These are phyloP conservation scores for Fragilaria crotonensis DNA, from an alignment of 108 stramenopile genomes.

Conservation along the genomic window DNA sequence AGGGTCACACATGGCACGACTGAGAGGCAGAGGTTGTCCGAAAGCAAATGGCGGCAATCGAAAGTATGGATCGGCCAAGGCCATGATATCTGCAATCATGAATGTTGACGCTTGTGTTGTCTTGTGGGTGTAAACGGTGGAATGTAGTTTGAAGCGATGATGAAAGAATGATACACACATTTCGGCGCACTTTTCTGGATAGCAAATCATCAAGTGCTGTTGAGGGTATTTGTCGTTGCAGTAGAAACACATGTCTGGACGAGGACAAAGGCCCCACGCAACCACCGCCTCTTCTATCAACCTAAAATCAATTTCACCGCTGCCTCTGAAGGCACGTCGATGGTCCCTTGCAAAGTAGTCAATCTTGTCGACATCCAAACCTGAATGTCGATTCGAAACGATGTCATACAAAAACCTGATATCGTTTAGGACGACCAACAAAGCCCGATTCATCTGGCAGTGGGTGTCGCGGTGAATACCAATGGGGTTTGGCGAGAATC, in stretches of 20 bases:
- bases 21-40: constrained; percentile 39
- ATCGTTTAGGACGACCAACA: constrained; percentile 38
- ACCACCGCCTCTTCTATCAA: constrained; percentile 66
- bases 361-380: constrained; percentile 91
- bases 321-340: constrained; percentile 22
- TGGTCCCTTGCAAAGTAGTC: constrained; percentile 89
- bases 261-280: constrained; percentile 48
- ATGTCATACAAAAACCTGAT: constrained; percentile 86
- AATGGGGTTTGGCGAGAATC: constrained; percentile 38
- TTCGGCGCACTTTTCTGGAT: constrained; percentile 67
- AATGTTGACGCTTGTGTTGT: constrained; percentile 51
- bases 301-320: constrained; percentile 33
- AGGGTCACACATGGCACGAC: constrained; percentile 44
- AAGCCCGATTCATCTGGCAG: constrained; percentile 30
- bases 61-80: constrained; percentile 64
- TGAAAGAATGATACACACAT: constrained; percentile 65
- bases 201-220: constrained; percentile 75
- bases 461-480: background rate
- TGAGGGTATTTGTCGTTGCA: constrained; percentile 16
- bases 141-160: constrained; percentile 61
- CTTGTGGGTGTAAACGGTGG: constrained; percentile 77
- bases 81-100: constrained; percentile 74
- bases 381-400: constrained; percentile 78
- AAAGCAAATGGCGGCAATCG: constrained; percentile 15
- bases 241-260: constrained; percentile 29